phyloP scores from a whole-genome alignment of 2,329 filamentous ascomycete species.

The Dactylellina haptotyla region DNA sequence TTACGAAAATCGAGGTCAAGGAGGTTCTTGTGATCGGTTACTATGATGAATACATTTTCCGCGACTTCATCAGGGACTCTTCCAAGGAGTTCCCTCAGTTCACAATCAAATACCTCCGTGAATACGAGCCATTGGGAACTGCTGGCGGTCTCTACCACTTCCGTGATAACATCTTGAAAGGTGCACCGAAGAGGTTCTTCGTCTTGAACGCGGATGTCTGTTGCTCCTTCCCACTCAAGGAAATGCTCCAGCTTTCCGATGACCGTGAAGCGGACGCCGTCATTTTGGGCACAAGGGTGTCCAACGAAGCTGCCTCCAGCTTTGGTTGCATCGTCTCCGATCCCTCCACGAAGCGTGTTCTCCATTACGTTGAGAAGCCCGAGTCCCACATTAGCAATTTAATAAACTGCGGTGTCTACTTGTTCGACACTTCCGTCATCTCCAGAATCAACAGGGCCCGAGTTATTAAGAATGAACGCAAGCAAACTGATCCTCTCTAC shows the following conservation, averaged over 20 bases:
- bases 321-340: slow-evolving; percentile 99
- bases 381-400: slow-evolving; percentile 97
- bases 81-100: slow-evolving; percentile 85
- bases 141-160: slow-evolving; percentile 98
- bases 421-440: slow-evolving; percentile 96
- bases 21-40: slow-evolving; percentile 99
- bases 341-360: slow-evolving; percentile 88
- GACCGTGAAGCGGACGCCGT: slow-evolving; percentile 97
- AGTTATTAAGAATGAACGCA: slow-evolving; percentile 90
- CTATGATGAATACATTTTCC: slow-evolving; percentile 96
- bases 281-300: slow-evolving; percentile 90
- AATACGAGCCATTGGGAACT: slow-evolving; percentile 95
- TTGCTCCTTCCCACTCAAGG: slow-evolving; percentile 94
- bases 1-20: slow-evolving; percentile 90
- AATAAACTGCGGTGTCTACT: slow-evolving; percentile 99
- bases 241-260: slow-evolving; percentile 94
- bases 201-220: slow-evolving; percentile 98
- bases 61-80: slow-evolving; percentile 96
- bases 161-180: slow-evolving; percentile 97
- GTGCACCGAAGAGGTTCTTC: slow-evolving; percentile 92
- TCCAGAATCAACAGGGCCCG: slow-evolving; percentile 93
- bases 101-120: slow-evolving; percentile 91
- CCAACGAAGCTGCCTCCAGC: slow-evolving; percentile 90
- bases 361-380: slow-evolving; percentile 99
- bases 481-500: slow-evolving; percentile 93